Conservation (phyloP, 139 green algal genomes). For the Raphidocelis subcapitata region DNA sequence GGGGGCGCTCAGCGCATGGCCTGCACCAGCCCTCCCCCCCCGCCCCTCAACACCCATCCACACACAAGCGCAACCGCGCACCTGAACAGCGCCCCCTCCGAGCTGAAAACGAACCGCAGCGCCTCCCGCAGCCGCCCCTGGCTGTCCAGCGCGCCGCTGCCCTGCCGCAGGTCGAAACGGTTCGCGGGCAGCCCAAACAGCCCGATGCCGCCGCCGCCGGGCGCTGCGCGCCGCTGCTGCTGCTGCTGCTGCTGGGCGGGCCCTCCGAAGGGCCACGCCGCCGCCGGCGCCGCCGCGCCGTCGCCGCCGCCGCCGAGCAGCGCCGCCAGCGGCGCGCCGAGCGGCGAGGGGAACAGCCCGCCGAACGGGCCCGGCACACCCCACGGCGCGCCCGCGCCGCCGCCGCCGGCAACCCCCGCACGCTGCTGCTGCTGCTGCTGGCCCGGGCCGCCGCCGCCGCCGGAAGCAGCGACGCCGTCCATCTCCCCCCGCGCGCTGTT, state of each 20-base stretch:
- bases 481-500: slow-evolving; percentile 57
- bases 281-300: too few species aligned
- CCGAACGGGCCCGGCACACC: neutral
- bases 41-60: neutral
- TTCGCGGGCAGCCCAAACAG: slow-evolving; percentile 33
- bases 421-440: neutral
- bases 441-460: slow-evolving; percentile 13
- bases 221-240: too few species aligned
- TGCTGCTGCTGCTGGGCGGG: neutral
- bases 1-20: too few species aligned
- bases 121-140: slow-evolving; percentile 50
- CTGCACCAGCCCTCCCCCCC: neutral
- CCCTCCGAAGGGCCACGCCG: too few species aligned
- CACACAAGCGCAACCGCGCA: neutral
- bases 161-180: slow-evolving; percentile 29
- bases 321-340: too few species aligned
- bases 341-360: neutral
- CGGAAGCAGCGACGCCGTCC: slow-evolving; percentile 35
- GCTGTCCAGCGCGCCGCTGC: slow-evolving; percentile 17
- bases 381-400: too few species aligned
- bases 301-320: too few species aligned
- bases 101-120: slow-evolving; percentile 50
- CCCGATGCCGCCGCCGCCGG: slow-evolving; percentile 10
- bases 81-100: neutral
- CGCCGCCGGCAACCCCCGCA: neutral